phyloP scores from a whole-genome alignment of 2,329 filamentous ascomycete species.

The Aspergillus arachidicola region DNA sequence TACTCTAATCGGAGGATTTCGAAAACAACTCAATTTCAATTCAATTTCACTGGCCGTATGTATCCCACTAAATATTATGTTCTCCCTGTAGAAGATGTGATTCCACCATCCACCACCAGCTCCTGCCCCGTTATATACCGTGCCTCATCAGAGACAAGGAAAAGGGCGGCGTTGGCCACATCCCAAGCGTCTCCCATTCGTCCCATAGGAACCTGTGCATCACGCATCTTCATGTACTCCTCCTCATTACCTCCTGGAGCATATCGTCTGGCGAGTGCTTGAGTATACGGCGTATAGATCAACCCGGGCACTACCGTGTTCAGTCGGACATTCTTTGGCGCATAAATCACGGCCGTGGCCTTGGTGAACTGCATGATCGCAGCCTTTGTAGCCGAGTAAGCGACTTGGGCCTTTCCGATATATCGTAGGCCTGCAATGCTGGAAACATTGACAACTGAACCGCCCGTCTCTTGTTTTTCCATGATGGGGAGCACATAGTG shows the following conservation, averaged over 20 bases:
- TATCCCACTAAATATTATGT: background rate
- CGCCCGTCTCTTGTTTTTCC: slow-evolving; percentile 31
- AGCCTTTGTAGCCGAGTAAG: slow-evolving; percentile 56
- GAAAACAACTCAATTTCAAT: background rate
- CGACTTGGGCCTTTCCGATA: slow-evolving; percentile 56
- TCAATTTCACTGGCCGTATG: background rate
- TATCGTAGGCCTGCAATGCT: slow-evolving; percentile 58
- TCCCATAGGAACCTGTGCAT: slow-evolving; percentile 33
- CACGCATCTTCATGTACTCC: slow-evolving; percentile 30
- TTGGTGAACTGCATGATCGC: slow-evolving; percentile 56
- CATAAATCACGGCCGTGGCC: slow-evolving; percentile 51
- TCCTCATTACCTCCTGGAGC: slow-evolving; percentile 48
- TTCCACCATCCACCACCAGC: slow-evolving; percentile 40
- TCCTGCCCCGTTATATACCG: slow-evolving; percentile 40
- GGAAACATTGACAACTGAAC: slow-evolving; percentile 52
- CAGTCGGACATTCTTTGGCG: slow-evolving; percentile 41
- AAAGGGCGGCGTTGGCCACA: slow-evolving; percentile 37
- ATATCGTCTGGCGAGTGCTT: slow-evolving; percentile 50
- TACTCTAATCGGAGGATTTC: background rate
- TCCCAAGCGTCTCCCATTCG: slow-evolving; percentile 38
- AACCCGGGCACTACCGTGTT: slow-evolving; percentile 61
- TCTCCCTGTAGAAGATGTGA: slow-evolving; percentile 29
- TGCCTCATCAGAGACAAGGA: slow-evolving; percentile 32
- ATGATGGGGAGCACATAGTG: slow-evolving; percentile 40
- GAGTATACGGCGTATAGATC: slow-evolving; percentile 58